phyloP scores from a whole-genome alignment of 148 eudicot genomes.

The Vaccinium macrocarpon region DNA sequence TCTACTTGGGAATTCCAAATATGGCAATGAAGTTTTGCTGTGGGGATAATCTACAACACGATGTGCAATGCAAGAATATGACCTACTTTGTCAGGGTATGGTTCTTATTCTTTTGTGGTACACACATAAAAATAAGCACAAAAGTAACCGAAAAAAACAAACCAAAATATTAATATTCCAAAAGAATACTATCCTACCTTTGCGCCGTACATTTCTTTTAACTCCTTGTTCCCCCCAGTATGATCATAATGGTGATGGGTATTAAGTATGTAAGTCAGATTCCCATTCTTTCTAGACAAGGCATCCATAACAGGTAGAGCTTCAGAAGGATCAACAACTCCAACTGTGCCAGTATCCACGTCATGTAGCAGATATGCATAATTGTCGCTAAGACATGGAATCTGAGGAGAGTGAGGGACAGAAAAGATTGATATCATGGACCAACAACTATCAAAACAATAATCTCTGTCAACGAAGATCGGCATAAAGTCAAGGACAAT shows the following conservation, averaged over 20 bases:
- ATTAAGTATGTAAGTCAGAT: conserved; percentile 72
- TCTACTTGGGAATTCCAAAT: not conserved
- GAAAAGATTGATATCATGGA: not conserved
- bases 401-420: conserved; percentile 34
- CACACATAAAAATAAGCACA: not conserved
- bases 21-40: not conserved
- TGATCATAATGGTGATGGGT: conserved; percentile 95
- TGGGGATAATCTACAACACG: not conserved
- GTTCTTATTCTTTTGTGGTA: not conserved
- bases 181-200: conserved; percentile 57
- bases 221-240: conserved; percentile 84
- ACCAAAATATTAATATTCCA: not conserved
- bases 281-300: conserved; percentile 55
- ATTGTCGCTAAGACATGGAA: conserved; percentile 85
- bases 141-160: not conserved
- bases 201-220: conserved; percentile 89
- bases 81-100: not conserved
- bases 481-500: not conserved
- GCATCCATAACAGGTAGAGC: conserved; percentile 73
- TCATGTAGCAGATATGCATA: conserved; percentile 88
- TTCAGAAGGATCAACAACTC: conserved; percentile 95
- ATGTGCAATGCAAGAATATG: not conserved
- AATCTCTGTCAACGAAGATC: not conserved
- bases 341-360: conserved; percentile 83
- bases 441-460: not conserved